Evolutionary conservation across 805 yeast genomes (phyloP), one percentile per base, ranked within the genome.

Genomic region (Ogataea philodendri): DNA sequence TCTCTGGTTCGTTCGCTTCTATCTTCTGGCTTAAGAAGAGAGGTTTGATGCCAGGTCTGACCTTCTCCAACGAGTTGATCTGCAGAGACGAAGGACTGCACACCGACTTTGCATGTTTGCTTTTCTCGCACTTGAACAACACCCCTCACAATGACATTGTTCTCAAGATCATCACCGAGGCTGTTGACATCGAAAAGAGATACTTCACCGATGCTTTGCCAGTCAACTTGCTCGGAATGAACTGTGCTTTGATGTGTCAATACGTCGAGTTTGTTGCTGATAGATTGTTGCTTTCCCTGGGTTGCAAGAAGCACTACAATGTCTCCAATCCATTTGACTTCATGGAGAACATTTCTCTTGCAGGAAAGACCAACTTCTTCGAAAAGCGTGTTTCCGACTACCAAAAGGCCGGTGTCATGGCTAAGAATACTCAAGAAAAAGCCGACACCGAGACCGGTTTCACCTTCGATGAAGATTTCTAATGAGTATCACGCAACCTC

Each of bases 401-500:
- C 70, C 98, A 90, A 71, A 93, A 90, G 72, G 97, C 98, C 41
- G 97, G 98, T 72, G 98, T 90, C 57, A 90, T 90, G 93, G 90
- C 95, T 49, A 75, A 78, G 52, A 60, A 70, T 44, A 59, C 62
- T 44, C 67, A 66, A 44, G 50, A 62, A 30, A 69, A 65, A 46
- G 20, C 54, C 7, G 49, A 45, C n/a, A 47, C 63, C 30, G 72
- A 70, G 38, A 69, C 69, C 60, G 75, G 77, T 29, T 89, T 90
- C 68, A 69, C 83, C 31, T 82, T 93, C 54, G 95, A 89, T 65
- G 98, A 90, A 67, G 97, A 93, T 57, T 90, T 90, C 66, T 90
- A 80, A 70, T 23, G 30, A 26, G 26, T 13, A 16, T 22, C 27
- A 30, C 39, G 39, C 35, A 5, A 33, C 28, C 15, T 30, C 28